These are phyloP conservation scores for Phytopythium cucurbitacearum DNA, from an alignment of 352 stramenopile species.

Conservation along the genomic window DNA sequence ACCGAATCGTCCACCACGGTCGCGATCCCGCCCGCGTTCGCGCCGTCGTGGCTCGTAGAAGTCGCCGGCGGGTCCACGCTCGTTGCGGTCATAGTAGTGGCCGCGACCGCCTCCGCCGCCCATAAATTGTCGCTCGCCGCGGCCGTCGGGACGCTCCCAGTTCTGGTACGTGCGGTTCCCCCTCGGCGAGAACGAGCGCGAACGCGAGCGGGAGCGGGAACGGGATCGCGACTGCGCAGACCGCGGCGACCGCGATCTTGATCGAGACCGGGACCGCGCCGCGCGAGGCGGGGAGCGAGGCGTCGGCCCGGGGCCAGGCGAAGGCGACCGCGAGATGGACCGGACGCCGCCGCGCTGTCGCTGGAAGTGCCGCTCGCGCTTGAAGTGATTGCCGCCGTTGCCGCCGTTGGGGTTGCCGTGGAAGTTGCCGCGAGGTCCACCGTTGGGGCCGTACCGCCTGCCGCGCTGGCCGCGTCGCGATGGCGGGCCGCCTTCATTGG, in stretches of 20 bases:
- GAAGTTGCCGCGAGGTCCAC: constrained; percentile 18
- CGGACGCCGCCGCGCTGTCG: constrained; percentile 29
- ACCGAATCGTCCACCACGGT: constrained; percentile 12
- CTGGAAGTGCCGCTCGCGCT: constrained; percentile 30
- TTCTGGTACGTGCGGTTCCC: constrained; percentile 44
- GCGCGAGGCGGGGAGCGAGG: constrained; percentile 24
- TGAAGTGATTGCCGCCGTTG: constrained; percentile 9
- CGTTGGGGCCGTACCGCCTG: constrained; percentile 10
- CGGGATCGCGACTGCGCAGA: constrained; percentile 12
- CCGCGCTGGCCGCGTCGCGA: constrained; percentile 18
- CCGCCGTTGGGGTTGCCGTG: constrained; percentile 20
- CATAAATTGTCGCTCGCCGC: constrained; percentile 3
- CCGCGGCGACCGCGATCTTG: constrained; percentile 30
- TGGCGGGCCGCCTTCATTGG: constrained; percentile 8
- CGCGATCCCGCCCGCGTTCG: constrained; percentile 29
- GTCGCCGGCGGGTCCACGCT: constrained; percentile 13
- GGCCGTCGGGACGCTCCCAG: constrained; percentile 21
- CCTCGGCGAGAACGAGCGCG: constrained; percentile 55
- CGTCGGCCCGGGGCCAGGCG: constrained; percentile 20
- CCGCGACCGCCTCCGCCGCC: constrained; percentile 10
- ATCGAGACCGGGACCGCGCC: constrained; percentile 13
- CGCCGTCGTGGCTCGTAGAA: constrained; percentile 29
- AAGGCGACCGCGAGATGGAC: constrained; percentile 53
- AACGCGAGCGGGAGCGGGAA: constrained; percentile 40
- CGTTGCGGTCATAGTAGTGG: constrained; percentile 19